Percentiles rank a stretch among this genome's conserved stretches.
Evolutionary conservation across 169 alveolate genomes (phyloP).

Genomic region (Perkinsus chesapeaki): DNA sequence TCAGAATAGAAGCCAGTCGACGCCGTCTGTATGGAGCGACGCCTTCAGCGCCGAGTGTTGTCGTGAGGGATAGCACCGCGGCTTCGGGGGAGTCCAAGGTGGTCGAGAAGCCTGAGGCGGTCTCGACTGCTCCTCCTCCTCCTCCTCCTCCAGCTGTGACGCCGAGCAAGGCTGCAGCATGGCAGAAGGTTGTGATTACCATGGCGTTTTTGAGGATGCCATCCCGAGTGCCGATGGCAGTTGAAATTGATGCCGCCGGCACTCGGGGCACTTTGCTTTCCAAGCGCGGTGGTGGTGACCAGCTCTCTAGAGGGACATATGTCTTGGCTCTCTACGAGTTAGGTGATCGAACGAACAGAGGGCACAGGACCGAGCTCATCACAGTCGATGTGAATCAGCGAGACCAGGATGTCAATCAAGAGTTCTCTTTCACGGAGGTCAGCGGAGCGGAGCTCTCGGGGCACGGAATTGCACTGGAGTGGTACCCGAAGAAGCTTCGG

Average conservation of each 20-base stretch:
- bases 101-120: background rate
- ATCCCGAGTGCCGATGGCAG: background rate
- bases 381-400: background rate
- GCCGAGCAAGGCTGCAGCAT: background rate
- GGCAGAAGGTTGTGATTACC: background rate
- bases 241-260: background rate
- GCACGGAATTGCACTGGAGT: background rate
- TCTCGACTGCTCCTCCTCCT: background rate
- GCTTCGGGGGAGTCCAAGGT: too few species aligned
- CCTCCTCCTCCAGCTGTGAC: too few species aligned
- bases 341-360: background rate
- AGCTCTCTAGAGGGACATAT: background rate
- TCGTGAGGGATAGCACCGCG: background rate
- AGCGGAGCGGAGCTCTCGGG: slow-evolving; percentile 2
- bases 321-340: background rate
- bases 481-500: background rate
- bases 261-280: background rate
- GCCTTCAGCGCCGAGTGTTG: background rate
- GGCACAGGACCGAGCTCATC: background rate
- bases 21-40: background rate
- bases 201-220: background rate
- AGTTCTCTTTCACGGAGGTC: background rate
- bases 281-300: background rate
- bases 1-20: background rate
- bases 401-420: background rate